Percentiles rank a stretch among this genome's conserved stretches.
Conservation (phyloP, 768 basidiomycete genomes). For the Macrolepiota fuliginosa region DNA sequence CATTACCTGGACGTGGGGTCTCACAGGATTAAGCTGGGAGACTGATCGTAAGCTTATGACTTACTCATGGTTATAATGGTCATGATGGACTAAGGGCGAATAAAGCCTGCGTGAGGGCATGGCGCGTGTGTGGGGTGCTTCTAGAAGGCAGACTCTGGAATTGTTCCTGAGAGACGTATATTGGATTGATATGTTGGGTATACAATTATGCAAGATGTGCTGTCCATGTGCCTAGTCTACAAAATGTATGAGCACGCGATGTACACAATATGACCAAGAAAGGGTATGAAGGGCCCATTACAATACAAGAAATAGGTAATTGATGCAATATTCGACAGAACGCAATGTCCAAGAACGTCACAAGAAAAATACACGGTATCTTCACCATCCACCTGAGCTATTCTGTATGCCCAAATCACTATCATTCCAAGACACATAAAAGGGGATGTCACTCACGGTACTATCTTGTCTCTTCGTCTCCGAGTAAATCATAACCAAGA, state of each 20-base stretch:
- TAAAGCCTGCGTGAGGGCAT: neutral
- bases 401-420: neutral
- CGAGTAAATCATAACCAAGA: constrained; percentile 36
- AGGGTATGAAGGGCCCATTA: neutral
- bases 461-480: constrained; percentile 38
- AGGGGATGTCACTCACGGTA: constrained; percentile 24
- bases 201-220: neutral
- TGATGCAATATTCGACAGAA: neutral
- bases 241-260: neutral
- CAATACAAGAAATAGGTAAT: neutral
- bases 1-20: no score
- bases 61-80: no score
- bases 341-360: neutral
- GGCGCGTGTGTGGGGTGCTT: neutral
- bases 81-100: no score
- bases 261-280: neutral
- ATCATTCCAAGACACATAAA: constrained; percentile 7
- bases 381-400: constrained; percentile 11
- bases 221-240: neutral
- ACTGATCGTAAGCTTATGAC: no score
- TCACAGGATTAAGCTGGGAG: no score
- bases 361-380: neutral
- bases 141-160: neutral
- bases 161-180: neutral
- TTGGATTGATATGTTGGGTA: neutral